A percentile compares a stretch with the other conserved stretches of the same genome.
phyloP scores from a whole-genome alignment of 2,329 filamentous ascomycete species.

The Thielaviopsis punctulata region DNA sequence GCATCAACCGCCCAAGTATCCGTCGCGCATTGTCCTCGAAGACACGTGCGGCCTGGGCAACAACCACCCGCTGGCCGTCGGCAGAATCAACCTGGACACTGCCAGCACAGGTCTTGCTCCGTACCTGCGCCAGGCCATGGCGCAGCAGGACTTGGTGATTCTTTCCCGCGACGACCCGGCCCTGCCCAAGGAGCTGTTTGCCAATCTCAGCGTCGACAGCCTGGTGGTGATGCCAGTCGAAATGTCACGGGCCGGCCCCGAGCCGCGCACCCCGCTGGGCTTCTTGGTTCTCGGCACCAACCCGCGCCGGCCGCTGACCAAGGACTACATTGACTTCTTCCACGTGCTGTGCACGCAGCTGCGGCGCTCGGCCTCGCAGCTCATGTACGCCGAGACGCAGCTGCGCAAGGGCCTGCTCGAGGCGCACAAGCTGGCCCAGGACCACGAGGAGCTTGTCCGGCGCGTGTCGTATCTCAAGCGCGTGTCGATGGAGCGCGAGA shows the following conservation, averaged over 20 bases:
- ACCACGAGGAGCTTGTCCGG: conserved; percentile 40
- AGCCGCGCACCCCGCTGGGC: conserved; percentile 24
- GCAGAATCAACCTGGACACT: conserved; percentile 48
- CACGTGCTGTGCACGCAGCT: conserved; percentile 22
- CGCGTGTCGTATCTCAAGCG: conserved; percentile 26
- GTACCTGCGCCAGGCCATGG: conserved; percentile 59
- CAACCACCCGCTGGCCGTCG: conserved; percentile 42
- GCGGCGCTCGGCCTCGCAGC: conserved; percentile 1
- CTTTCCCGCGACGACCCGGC: conserved; percentile 50
- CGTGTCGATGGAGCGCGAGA: conserved; percentile 50
- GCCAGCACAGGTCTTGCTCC: conserved; percentile 59
- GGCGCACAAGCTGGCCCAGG: conserved; percentile 56
- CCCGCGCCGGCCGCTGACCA: conserved; percentile 59
- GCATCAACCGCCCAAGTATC: conserved; percentile 23
- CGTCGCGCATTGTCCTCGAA: conserved; percentile 51
- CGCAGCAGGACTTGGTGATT: conserved; percentile 46
- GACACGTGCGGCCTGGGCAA: conserved; percentile 51
- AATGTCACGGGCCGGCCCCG: conserved; percentile 57
- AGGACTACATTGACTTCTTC: conserved; percentile 61
- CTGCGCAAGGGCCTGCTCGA: conserved; percentile 74
- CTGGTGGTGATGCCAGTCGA: conserved; percentile 66
- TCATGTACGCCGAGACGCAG: conserved; percentile 31
- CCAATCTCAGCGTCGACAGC: conserved; percentile 54
- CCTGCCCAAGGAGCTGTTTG: conserved; percentile 44
- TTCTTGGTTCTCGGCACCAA: conserved; percentile 9